Percentiles rank a stretch among this genome's conserved stretches.
Evolutionary conservation across 768 basidiomycete genomes (phyloP).

Genomic region (Tricholoma hemisulphureum): DNA sequence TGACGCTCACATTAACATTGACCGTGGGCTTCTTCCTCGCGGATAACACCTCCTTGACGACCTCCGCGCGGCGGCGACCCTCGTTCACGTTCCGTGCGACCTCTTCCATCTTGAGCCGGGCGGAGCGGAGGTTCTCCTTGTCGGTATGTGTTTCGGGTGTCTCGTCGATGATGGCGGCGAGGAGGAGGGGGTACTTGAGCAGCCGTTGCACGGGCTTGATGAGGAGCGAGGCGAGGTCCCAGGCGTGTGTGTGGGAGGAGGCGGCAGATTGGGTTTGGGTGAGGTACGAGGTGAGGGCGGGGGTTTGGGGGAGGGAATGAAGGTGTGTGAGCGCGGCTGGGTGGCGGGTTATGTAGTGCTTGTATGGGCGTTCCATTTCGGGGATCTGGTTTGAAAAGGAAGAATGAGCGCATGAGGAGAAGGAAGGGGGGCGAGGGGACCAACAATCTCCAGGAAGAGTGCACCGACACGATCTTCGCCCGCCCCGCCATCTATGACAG

Average conservation of each 20-base stretch:
- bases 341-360: constrained; percentile 78
- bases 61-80: constrained; percentile 70
- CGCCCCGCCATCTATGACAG: constrained; percentile 56
- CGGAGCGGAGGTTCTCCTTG: constrained; percentile 52
- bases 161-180: constrained; percentile 71
- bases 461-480: constrained; percentile 72
- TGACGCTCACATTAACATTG: constrained; percentile 52
- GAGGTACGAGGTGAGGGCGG: constrained; percentile 65
- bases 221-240: constrained; percentile 90
- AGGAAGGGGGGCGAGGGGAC: constrained; percentile 27
- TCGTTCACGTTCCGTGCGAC: constrained; percentile 79
- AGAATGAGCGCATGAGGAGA: constrained; percentile 6
- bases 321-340: constrained; percentile 72
- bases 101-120: constrained; percentile 63
- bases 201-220: constrained; percentile 98
- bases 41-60: constrained; percentile 71
- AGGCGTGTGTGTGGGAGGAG: constrained; percentile 75
- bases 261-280: constrained; percentile 64
- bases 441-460: constrained; percentile 66
- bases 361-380: constrained; percentile 69
- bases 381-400: constrained; percentile 49
- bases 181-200: constrained; percentile 89
- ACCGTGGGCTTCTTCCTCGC: constrained; percentile 40
- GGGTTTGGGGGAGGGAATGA: constrained; percentile 40
- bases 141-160: constrained; percentile 71